A percentile compares a stretch with the other conserved stretches of the same genome.
Conservation (phyloP, 2,329 filamentous ascomycete genomes). For the Phialophora tarda region DNA sequence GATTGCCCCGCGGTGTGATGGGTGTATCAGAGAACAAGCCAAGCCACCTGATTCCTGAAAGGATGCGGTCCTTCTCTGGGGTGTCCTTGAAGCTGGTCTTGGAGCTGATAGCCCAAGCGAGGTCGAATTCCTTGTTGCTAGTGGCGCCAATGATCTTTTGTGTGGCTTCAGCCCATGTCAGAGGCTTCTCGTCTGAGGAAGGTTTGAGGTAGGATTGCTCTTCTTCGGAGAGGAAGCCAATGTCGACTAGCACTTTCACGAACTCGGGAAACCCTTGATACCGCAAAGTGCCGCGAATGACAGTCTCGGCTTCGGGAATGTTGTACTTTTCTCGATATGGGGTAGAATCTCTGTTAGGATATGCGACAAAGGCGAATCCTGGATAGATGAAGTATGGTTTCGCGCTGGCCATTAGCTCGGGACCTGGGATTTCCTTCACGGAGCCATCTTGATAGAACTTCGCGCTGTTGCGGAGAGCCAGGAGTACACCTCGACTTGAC, state of each 20-base stretch:
- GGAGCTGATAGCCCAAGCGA: conserved; percentile 73
- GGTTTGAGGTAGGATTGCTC: conserved; percentile 63
- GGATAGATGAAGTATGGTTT: conserved; percentile 92
- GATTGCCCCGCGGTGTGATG: conserved; percentile 75
- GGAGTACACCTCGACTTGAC: conserved; percentile 80
- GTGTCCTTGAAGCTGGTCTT: conserved; percentile 74
- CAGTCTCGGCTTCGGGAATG: conserved; percentile 88
- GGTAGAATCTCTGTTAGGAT: conserved; percentile 90
- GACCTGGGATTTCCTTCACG: conserved; percentile 63
- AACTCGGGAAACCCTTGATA: conserved; percentile 92
- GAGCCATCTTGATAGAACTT: conserved; percentile 77
- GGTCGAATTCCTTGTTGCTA: conserved; percentile 70
- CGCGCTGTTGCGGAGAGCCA: conserved; percentile 85
- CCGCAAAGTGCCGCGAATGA: conserved; percentile 82
- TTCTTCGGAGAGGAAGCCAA: conserved; percentile 82
- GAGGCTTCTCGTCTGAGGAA: conserved; percentile 55
- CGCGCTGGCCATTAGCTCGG: conserved; percentile 81
- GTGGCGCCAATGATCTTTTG: conserved; percentile 73
- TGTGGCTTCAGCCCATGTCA: conserved; percentile 85
- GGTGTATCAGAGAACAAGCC: conserved; percentile 70
- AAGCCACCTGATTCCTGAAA: conserved; percentile 74
- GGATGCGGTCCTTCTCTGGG: conserved; percentile 72
- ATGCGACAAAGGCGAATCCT: conserved; percentile 86
- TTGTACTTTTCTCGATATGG: conserved; percentile 85
- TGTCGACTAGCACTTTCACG: conserved; percentile 83